Evolutionary conservation across 2,329 filamentous ascomycete species (phyloP), one percentile per base, ranked within the genome.

Genomic region (Sporothrix sp.): DNA sequence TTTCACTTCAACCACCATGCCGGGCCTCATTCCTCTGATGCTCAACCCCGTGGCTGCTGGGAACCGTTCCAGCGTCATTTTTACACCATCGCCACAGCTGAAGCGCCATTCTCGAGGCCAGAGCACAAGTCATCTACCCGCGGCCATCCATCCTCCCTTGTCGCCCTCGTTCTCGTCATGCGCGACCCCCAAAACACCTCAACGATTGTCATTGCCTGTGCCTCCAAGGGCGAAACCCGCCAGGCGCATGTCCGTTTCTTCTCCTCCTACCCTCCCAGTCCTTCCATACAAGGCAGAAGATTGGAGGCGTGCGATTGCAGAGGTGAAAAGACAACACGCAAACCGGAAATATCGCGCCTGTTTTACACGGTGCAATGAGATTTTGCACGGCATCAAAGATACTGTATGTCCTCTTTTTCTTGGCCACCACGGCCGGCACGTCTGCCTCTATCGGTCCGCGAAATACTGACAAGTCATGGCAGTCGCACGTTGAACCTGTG

Each of bases 301-400:
- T 42, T 81, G 78, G 78, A 71, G 66, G 55, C 67, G 64, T 47
- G 64, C 71, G 6, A 67, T 81, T 48, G 61, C 65, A 20, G 74
- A 79, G 33, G 68, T 79, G 55, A 81, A 80, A 68, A 65, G 66
- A 44, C 72, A 75, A 52, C 78, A 78, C 54, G 56, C 72, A 18
- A 68, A 68, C 57, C 68, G 68, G 51, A 68, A 71, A 51, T 79
- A 76, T 58, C 71, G 74, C 9, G 69, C 71, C 7, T 81, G 78
- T 62, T 72, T 72, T 35, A 64, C 70, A 25, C 66, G 71, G 39
- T 81, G 77, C 60, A 67, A 65, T 43, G 74, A 79, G 58, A 71
- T 80, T 33, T 60, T 81, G 30, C 69, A 72, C 37, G 70, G 68
- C 51, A 62, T 73, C 44, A 71, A 68, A 56, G 66, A 74, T 44